phyloP scores from a whole-genome alignment of 169 alveolate genomes.

The Miamiensis avidus region DNA sequence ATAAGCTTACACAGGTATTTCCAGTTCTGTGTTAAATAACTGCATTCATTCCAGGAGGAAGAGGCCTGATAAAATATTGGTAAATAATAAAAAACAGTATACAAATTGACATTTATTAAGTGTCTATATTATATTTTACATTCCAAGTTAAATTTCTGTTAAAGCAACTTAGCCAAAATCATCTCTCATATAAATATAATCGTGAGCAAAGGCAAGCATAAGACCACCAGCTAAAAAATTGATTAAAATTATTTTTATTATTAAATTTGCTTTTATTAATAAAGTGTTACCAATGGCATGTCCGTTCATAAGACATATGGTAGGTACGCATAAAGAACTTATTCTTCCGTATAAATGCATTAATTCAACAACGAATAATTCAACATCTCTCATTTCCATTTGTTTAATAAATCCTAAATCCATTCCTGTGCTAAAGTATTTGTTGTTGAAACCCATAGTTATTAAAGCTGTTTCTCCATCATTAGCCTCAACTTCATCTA shows the following conservation, averaged over 20 bases:
- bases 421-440: constrained; percentile 64
- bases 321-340: constrained; percentile 50
- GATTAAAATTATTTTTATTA: no score
- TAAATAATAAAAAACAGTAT: no score
- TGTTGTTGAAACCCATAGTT: constrained; percentile 53
- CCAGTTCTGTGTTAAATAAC: constrained; percentile 42
- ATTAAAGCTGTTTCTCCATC: constrained; percentile 63
- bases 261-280: no score
- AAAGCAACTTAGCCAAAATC: constrained; percentile 36
- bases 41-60: constrained; percentile 60
- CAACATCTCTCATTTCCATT: constrained; percentile 2
- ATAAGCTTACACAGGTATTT: constrained; percentile 21
- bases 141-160: constrained; percentile 51
- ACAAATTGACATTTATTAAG: no score
- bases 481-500: constrained; percentile 59
- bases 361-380: constrained; percentile 27
- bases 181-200: constrained; percentile 50
- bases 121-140: no score
- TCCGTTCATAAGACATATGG: constrained; percentile 69
- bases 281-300: constrained; percentile 35
- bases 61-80: no score
- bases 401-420: constrained; percentile 52
- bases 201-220: constrained; percentile 72
- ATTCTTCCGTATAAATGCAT: constrained; percentile 56
- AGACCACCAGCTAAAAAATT: constrained; percentile 69